Base-by-base conservation (phyloP, 2,329 filamentous ascomycete species). In the Purpureocillium lavendulum region DNA sequence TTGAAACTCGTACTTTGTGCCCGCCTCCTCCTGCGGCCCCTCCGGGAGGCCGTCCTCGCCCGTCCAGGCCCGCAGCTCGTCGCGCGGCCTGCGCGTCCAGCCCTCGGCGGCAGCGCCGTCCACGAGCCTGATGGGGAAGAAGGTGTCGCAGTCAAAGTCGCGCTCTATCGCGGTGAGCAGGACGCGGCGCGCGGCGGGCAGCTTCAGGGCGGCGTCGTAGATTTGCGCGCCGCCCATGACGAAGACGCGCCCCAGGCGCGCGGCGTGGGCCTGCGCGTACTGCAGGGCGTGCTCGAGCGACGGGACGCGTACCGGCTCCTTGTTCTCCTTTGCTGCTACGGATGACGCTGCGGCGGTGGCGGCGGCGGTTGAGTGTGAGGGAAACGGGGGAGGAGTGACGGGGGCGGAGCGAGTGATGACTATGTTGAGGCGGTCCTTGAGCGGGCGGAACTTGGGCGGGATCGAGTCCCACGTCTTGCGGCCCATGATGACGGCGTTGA, bases 391-490 rank as follows among this genome's bases (percentile, higher is more conserved):
- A 17, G 45, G 30, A 40, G 49, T 31, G 33, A 48, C 18, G 29
- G 49, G 30, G 24, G 67, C 60, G 12, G 69, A 67, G 35, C 82
- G 70, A 45, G 80, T 84, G 49, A 98, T 70, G 48, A 97, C 77
- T 31, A 96, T 77, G 60, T 95, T 97, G 37, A 88, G 68, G 9
- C 92, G 72, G 45, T 80, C 83, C 45, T 78, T 81, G 28, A 98
- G 71, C 14, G 92, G 92, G 3, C 88, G 75, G 58, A 92, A 88
- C 38, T 71, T 74, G 7, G 69, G 56, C 2, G 92, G 90, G 44
- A 98, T 90, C 47, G 81, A 87, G 38, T 94, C 87, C 82, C 90
- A 98, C 0, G 92, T 98, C 64, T 94, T 96, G 55, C 92, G 84
- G 44, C 92, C 92, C 92, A 98, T 98, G 50, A 98, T 83, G 38